These are phyloP conservation scores for Sporothrix phasma DNA, from an alignment of 2,329 filamentous ascomycete genomes.

Conservation along the genomic window DNA sequence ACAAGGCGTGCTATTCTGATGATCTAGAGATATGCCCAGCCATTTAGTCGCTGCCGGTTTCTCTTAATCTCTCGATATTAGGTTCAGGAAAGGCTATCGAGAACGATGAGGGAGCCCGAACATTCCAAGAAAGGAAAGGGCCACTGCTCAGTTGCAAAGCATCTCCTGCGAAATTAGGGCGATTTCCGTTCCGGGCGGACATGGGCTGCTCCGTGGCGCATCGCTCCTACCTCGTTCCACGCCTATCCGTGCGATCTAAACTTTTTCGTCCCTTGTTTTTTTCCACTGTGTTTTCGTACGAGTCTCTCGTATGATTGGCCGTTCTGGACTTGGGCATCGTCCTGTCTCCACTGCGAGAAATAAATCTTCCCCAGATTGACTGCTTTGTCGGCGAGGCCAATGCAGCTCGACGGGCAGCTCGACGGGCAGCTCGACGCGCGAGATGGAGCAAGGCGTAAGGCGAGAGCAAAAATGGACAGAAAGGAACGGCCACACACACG, in stretches of 20 bases:
- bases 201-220: neutral
- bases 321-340: neutral
- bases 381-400: neutral
- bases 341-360: neutral
- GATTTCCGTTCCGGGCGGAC: neutral
- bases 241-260: neutral
- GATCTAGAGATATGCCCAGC: neutral
- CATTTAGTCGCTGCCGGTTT: too few species aligned
- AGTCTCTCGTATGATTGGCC: neutral
- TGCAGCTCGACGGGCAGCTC: neutral
- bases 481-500: neutral
- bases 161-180: too few species aligned
- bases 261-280: neutral
- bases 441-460: neutral
- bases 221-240: constrained; percentile 2
- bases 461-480: neutral
- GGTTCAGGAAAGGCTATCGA: too few species aligned
- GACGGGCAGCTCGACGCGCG: too few species aligned
- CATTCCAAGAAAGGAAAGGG: too few species aligned
- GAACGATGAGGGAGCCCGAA: too few species aligned
- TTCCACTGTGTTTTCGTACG: neutral
- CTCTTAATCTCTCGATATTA: too few species aligned
- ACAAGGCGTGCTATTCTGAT: neutral
- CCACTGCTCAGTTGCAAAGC: too few species aligned
- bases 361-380: neutral